Conservation (phyloP, 1,139 yeast species). For the Pichia sp. region DNA sequence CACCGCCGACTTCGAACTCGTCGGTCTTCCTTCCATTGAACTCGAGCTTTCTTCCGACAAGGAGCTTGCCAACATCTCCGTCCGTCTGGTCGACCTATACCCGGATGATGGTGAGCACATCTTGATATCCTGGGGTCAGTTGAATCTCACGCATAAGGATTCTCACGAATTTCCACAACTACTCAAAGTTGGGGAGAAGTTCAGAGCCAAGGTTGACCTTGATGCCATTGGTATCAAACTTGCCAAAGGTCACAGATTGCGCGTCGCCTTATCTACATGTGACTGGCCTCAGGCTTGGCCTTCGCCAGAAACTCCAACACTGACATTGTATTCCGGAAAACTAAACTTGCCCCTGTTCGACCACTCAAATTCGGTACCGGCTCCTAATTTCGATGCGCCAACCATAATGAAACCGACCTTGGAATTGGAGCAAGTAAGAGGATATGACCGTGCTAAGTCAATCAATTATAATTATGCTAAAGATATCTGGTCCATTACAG, state of each 20-base stretch:
- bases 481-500: constrained; percentile 31
- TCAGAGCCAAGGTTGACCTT: constrained; percentile 33
- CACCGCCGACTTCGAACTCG: constrained; percentile 25
- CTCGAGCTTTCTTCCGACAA: constrained; percentile 34
- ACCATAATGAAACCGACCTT: constrained; percentile 30
- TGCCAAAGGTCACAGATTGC: constrained; percentile 34
- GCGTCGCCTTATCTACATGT: constrained; percentile 38
- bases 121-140: constrained; percentile 42
- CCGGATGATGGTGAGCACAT: constrained; percentile 34
- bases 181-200: constrained; percentile 31
- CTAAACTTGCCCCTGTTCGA: constrained; percentile 30
- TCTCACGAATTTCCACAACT: constrained; percentile 37
- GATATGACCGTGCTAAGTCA: constrained; percentile 28
- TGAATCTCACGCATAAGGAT: constrained; percentile 38
- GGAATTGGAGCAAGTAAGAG: constrained; percentile 30
- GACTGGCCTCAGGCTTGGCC: constrained; percentile 47
- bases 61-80: constrained; percentile 36
- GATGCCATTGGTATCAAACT: constrained; percentile 38
- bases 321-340: constrained; percentile 31
- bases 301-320: constrained; percentile 34
- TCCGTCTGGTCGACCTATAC: constrained; percentile 36
- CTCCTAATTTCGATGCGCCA: constrained; percentile 32
- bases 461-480: constrained; percentile 30
- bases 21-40: constrained; percentile 37
- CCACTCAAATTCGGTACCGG: constrained; percentile 12